A percentile compares a stretch with the other conserved stretches of the same genome.
Evolutionary conservation across 2,329 filamentous ascomycete species (phyloP).

Genomic region (Chrysoporthe cubensis): DNA sequence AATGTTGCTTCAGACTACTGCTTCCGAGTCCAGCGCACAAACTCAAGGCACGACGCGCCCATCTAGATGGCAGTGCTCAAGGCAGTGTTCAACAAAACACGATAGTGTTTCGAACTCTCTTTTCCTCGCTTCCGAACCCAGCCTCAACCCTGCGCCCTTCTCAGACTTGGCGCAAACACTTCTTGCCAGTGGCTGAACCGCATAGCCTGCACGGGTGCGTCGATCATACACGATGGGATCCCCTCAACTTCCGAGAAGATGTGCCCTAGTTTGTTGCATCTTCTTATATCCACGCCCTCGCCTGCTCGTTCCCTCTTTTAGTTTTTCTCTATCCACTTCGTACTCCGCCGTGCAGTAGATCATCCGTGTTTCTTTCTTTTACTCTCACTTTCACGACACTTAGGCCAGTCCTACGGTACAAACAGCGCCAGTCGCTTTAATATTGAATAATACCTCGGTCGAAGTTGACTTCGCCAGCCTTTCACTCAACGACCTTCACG

Average conservation of each 20-base stretch:
- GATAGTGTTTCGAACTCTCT: slow-evolving; percentile 23
- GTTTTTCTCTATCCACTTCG: slow-evolving; percentile 33
- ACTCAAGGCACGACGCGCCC: slow-evolving; percentile 6
- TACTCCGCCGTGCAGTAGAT: slow-evolving; percentile 23
- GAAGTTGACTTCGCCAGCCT: slow-evolving; percentile 27
- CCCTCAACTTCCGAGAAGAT: slow-evolving; percentile 23
- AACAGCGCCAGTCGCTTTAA: slow-evolving; percentile 52
- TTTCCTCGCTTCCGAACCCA: slow-evolving; percentile 13
- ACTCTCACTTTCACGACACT: slow-evolving; percentile 36
- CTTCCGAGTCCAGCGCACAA: slow-evolving; percentile 7
- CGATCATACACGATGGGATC: slow-evolving; percentile 26
- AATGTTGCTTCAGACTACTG: neutral
- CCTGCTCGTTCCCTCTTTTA: slow-evolving; percentile 31
- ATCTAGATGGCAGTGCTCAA: slow-evolving; percentile 14
- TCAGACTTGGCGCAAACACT: slow-evolving; percentile 19
- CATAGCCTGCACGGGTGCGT: slow-evolving; percentile 26
- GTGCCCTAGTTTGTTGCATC: slow-evolving; percentile 17
- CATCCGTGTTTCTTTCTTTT: slow-evolving; percentile 32
- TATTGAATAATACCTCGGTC: slow-evolving; percentile 29
- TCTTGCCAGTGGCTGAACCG: slow-evolving; percentile 18
- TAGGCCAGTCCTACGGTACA: slow-evolving; percentile 53
- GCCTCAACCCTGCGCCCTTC: slow-evolving; percentile 22
- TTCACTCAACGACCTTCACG: slow-evolving; percentile 9
- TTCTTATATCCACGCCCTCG: slow-evolving; percentile 32
- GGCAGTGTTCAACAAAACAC: slow-evolving; percentile 21